Evolutionary conservation across 257 asterid species (phyloP), one percentile per base, ranked within the genome.

Genomic region (Jasminum sambac): DNA sequence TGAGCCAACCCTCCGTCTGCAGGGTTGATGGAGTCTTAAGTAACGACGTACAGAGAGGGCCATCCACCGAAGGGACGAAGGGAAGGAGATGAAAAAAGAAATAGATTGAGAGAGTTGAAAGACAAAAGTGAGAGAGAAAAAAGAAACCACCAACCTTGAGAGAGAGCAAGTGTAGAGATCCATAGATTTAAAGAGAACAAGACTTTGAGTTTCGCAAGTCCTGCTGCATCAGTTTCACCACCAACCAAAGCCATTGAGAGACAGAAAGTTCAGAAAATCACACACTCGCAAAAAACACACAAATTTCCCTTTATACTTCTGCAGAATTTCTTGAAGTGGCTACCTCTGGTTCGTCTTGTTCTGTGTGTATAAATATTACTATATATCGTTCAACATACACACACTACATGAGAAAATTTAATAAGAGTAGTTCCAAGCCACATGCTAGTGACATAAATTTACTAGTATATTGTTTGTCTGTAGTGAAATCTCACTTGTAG

Each of bases 201-300:
- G 39, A 75, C 61, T 41, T 66, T 70, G 41, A 68, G 73, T 37
- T 70, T 79, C 84, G 77, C 71, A 76, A 79, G 77, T 16, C 77
- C 64, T 73, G 78, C 71, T 68, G 82, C 68, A 71, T 80, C 82
- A 76, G 78, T 68, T 68, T 80, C 68, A 71, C 81, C 82, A 76
- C 89, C 87, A 84, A 88, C 83, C 86, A 86, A 68, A 80, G 87
- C 90, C 97, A 86, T 87, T 79, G 84, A 75, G 75, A 70, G 57
- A 55, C 50, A 72, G 42, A 67, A 46, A 59, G 14, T 23, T 12
- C 66, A 68, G 70, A 64, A 48, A 64, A 61, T n/a, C 64, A 46
- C 77, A 37, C 60, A 50, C 63, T 50, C 67, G 2, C 25, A 50
- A 25, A n/a, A n/a, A n/a, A n/a, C n/a, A n/a, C n/a, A n/a, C n/a